These are phyloP conservation scores for Fragaria ananassa DNA, from an alignment of 306 rosid genomes.

Conservation along the genomic window DNA sequence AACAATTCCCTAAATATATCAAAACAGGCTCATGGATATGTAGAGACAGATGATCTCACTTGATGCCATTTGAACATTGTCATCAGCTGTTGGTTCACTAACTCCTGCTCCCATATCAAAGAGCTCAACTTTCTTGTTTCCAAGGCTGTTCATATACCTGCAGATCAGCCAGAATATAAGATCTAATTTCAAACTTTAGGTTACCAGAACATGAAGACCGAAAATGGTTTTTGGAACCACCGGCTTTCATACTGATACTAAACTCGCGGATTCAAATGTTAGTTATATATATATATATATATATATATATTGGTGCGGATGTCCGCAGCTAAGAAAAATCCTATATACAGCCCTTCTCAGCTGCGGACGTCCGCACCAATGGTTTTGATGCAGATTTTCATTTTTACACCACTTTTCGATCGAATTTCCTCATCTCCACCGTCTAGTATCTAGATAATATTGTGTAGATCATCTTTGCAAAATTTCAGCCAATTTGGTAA, in stretches of 20 bases:
- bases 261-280: neutral
- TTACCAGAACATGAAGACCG: neutral
- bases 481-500: too few species aligned
- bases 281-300: neutral
- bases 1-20: neutral
- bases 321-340: too few species aligned
- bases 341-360: too few species aligned
- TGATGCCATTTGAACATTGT: constrained; percentile 81
- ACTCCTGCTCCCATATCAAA: constrained; percentile 91
- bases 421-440: too few species aligned
- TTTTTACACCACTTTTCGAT: too few species aligned
- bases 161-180: constrained; percentile 31
- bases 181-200: constrained; percentile 4
- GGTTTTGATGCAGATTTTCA: too few species aligned
- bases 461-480: too few species aligned
- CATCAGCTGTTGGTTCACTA: constrained; percentile 79
- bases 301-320: too few species aligned
- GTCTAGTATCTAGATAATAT: too few species aligned
- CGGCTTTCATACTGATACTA: neutral
- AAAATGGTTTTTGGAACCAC: neutral
- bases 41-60: constrained; percentile 41
- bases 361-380: too few species aligned
- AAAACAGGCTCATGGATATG: neutral
- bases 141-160: constrained; percentile 87
- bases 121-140: constrained; percentile 87